Base-by-base conservation (phyloP, 2,329 filamentous ascomycete genomes). In the Diaporthe velutina region DNA sequence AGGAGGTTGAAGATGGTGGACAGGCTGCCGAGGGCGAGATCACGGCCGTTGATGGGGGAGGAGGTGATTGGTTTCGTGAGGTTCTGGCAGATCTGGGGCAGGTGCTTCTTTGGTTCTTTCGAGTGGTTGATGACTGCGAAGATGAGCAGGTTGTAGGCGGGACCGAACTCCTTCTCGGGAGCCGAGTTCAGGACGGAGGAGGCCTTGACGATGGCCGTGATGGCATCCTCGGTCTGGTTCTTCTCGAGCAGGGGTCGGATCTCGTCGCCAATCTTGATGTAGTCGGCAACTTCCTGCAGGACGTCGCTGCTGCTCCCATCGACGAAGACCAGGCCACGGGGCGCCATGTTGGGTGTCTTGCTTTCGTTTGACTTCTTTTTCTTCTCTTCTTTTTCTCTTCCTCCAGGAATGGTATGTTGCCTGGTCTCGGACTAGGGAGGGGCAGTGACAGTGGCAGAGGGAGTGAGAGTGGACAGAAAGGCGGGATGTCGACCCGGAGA, bases 1-100 rank as follows among this genome's bases (percentile, higher is more conserved):
- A 98, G 90, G 78, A 97, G 93, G 90, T 99, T 99, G 93, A 98
- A 99, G 82, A 99, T 92, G 80, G 96, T 98, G 82, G 95, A 95
- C 79, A 99, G 91, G 80, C 97, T 94, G 79, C 95, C 95, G 79
- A 98, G 93, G 78, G 95, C 95, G 78, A 99, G 91, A 67, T 94
- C 93, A 77, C 93, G 89, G 79, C 96, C 95, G 86, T 98, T 96
- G 79, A 93, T 88, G 71, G 95, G 94, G 68, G 96, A 98, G 76
- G 94, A 94, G 76, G 93, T 91, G 82, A 98, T 92, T 77, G 97
- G 96, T 84, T 95, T 93, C 78, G 92, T 91, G 82, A 99, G 94
- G 86, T 97, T 96, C 81, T 92, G 89, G 91, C 97, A 98, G 81
- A 99, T 93, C 80, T 91, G 90, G 75, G 95, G 94, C 78, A 99